Percentiles rank a stretch among this genome's conserved stretches.
Evolutionary conservation across 108 stramenopile genomes (phyloP).

Genomic region (Cyclostephanos invisitatus): DNA sequence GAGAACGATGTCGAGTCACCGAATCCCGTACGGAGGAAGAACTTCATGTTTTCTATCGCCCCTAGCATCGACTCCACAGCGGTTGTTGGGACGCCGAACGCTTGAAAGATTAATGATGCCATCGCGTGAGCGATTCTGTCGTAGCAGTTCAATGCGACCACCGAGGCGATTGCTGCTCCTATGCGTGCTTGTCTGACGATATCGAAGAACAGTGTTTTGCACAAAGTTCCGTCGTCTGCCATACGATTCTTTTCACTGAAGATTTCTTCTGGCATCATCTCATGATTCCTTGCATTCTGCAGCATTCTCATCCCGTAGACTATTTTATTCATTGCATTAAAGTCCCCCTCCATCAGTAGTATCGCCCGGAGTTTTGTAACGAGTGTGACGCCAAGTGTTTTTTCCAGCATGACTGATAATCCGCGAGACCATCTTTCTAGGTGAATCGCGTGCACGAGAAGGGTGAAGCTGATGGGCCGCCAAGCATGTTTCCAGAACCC

Average conservation of each 20-base stretch:
- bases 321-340: no score
- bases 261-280: constrained; percentile 1
- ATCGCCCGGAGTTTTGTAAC: no score
- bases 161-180: constrained; percentile 2
- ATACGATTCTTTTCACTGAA: neutral
- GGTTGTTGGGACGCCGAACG: neutral
- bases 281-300: neutral
- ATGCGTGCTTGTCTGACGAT: neutral
- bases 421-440: no score
- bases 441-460: no score
- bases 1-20: constrained; percentile 12
- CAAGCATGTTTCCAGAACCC: no score
- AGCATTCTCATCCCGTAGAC: no score
- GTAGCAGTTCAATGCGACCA: no score
- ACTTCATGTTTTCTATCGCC: no score
- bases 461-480: neutral
- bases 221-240: constrained; percentile 9
- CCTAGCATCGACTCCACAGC: neutral
- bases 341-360: constrained; percentile 2
- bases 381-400: no score
- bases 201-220: constrained; percentile 6
- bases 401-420: no score
- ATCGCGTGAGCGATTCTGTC: no score
- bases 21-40: constrained; percentile 13
- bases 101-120: constrained; percentile 19